phyloP scores from a whole-genome alignment of 2,329 filamentous ascomycete species.

The Aureobasidium sp. region DNA sequence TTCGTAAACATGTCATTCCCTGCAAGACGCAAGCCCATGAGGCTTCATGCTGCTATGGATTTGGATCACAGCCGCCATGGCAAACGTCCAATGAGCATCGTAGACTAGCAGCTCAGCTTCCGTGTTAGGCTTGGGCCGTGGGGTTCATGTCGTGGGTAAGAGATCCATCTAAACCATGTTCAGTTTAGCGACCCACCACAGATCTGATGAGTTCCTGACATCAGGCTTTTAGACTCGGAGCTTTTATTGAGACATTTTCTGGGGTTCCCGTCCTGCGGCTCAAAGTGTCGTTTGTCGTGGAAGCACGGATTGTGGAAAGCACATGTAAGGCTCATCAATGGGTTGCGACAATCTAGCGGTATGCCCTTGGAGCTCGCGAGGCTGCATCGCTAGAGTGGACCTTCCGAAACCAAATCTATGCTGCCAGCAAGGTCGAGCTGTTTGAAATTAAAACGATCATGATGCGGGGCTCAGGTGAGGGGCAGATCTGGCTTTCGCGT shows the following conservation, averaged over 20 bases:
- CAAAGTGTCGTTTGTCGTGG: background rate
- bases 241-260: conserved; percentile 9
- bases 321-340: background rate
- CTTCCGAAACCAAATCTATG: background rate
- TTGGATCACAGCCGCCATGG: background rate
- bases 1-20: conserved; percentile 4
- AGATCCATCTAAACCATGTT: conserved; percentile 11
- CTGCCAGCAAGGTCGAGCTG: background rate
- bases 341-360: background rate
- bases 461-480: conserved; percentile 11
- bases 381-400: background rate
- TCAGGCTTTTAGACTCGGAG: conserved; percentile 8
- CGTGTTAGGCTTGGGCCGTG: conserved; percentile 5
- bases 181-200: background rate
- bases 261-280: conserved; percentile 11
- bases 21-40: conserved; percentile 1
- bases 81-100: conserved; percentile 4
- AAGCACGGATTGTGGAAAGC: background rate
- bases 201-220: conserved; percentile 9
- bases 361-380: background rate
- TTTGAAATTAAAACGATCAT: background rate
- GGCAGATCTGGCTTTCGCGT: conserved; percentile 8
- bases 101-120: background rate
- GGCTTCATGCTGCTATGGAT: conserved; percentile 1
- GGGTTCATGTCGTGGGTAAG: conserved; percentile 4